Conservation (phyloP, 2,329 filamentous ascomycete species). For the Teratosphaeria zuluensis region DNA sequence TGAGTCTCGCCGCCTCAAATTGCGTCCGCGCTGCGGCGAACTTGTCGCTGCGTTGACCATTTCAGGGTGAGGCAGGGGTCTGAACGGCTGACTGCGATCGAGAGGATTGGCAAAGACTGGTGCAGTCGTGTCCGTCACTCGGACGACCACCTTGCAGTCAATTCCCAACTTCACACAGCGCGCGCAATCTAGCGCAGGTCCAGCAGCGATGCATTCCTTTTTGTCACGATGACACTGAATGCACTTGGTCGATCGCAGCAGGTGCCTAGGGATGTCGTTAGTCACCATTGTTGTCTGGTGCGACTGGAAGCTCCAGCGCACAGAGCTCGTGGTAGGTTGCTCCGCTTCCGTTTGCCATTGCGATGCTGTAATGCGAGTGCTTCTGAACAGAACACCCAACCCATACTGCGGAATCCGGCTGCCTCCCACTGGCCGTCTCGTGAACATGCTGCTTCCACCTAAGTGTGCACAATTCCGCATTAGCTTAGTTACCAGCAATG, state of each 20-base stretch:
- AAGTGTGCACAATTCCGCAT: neutral
- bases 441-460: neutral
- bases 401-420: no score
- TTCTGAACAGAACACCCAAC: no score
- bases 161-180: neutral
- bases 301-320: neutral
- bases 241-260: neutral
- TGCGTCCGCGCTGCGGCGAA: neutral
- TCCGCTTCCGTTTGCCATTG: neutral
- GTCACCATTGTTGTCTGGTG: neutral
- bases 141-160: neutral
- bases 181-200: neutral
- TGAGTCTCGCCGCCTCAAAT: no score
- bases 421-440: neutral
- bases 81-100: neutral
- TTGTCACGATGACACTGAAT: neutral
- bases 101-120: neutral
- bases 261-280: neutral
- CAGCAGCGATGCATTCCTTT: neutral
- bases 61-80: neutral
- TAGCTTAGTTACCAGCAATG: constrained; percentile 31
- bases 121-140: neutral
- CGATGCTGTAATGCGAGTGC: neutral
- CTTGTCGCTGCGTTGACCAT: neutral
- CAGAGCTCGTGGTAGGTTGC: neutral